These are phyloP conservation scores for Lachnellula suecica DNA, from an alignment of 2,329 filamentous ascomycete species.

Conservation along the genomic window DNA sequence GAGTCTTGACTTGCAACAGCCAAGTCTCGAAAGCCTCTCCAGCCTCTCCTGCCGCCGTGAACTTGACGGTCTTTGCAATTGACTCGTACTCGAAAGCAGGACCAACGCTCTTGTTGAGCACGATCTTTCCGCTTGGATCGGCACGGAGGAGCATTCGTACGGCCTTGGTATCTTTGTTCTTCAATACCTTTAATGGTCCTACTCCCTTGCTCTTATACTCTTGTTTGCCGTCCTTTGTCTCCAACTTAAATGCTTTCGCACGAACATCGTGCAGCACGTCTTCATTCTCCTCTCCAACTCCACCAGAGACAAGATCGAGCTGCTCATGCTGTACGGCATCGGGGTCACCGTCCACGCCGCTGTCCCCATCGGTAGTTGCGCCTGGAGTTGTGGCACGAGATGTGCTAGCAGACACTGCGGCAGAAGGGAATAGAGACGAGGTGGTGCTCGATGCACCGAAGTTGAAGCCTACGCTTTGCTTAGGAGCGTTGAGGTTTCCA, in stretches of 20 bases:
- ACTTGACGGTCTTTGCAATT: conserved; percentile 58
- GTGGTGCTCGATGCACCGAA: conserved; percentile 25
- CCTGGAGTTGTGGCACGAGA: conserved; percentile 33
- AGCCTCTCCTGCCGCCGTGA: conserved; percentile 56
- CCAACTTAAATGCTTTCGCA: conserved; percentile 67
- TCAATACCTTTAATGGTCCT: conserved; percentile 70
- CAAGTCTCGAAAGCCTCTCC: conserved; percentile 65
- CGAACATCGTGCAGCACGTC: conserved; percentile 67
- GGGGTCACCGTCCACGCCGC: conserved; percentile 32
- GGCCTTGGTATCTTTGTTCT: conserved; percentile 67
- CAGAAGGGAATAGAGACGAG: conserved; percentile 31
- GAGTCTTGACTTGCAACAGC: conserved; percentile 68
- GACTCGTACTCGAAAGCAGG: conserved; percentile 61
- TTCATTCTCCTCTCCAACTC: conserved; percentile 72
- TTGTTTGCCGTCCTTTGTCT: conserved; percentile 47
- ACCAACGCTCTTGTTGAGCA: conserved; percentile 69
- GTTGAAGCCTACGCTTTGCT: conserved; percentile 21
- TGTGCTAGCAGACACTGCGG: conserved; percentile 27
- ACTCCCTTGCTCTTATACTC: conserved; percentile 71
- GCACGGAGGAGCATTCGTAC: conserved; percentile 70
- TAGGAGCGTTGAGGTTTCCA: conserved; percentile 13
- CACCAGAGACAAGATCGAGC: conserved; percentile 66
- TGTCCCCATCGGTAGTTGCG: conserved; percentile 31
- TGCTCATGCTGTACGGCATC: conserved; percentile 65
- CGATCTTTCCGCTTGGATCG: conserved; percentile 72